Conservation (phyloP, 1,139 yeast species). For the Sugiyamaella castrensis region DNA sequence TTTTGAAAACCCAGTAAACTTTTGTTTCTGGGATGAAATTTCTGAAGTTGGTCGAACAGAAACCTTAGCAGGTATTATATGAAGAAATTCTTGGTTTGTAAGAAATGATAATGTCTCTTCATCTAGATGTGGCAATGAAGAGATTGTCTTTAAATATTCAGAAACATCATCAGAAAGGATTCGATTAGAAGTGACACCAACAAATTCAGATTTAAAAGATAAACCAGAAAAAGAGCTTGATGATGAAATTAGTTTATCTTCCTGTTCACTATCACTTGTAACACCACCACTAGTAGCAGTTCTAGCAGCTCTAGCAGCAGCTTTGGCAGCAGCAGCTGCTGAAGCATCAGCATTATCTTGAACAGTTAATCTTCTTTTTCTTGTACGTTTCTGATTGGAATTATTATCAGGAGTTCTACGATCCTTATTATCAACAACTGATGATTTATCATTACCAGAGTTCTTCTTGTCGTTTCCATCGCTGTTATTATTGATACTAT, state of each 20-base stretch:
- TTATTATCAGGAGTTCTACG: not conserved
- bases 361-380: constrained; percentile 2
- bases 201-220: constrained; percentile 7
- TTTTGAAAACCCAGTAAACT: constrained; percentile 70
- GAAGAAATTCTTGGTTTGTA: constrained; percentile 27
- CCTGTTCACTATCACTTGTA: constrained; percentile 5
- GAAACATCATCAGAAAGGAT: constrained; percentile 6
- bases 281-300: not conserved
- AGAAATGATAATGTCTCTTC: constrained; percentile 24
- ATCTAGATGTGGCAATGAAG: constrained; percentile 18
- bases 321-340: not conserved
- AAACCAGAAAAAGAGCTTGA: not conserved
- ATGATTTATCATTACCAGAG: not conserved
- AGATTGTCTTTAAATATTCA: constrained; percentile 16
- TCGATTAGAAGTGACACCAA: constrained; percentile 3
- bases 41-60: constrained; percentile 49
- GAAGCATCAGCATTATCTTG: not conserved
- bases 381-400: constrained; percentile 6
- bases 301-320: too few species aligned
- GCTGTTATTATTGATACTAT: not conserved
- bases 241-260: not conserved
- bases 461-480: not conserved
- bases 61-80: constrained; percentile 29
- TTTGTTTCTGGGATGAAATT: constrained; percentile 47
- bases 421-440: not conserved